Conservation (phyloP, 1,284 basidiomycete species). For the Cryptococcus jaspeensis region DNA sequence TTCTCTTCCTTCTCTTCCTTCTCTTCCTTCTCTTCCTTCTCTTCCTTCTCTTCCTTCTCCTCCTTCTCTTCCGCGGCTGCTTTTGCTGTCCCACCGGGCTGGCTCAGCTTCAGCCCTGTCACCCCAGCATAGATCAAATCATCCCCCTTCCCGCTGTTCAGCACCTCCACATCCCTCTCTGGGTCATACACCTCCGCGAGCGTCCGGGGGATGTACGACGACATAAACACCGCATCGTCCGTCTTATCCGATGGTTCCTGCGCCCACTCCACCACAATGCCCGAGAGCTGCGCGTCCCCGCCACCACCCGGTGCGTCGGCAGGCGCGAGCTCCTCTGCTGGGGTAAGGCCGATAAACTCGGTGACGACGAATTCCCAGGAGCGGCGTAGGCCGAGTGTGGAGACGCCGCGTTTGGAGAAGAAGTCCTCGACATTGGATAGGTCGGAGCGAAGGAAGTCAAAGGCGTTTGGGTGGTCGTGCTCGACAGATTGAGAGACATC, state of each 20-base stretch:
- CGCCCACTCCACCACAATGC: conserved; percentile 59
- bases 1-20: conserved; percentile 9
- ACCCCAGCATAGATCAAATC: conserved; percentile 80
- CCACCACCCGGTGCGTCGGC: conserved; percentile 38
- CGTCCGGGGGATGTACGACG: conserved; percentile 87
- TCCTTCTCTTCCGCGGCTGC: conserved; percentile 9
- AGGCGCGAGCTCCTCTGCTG: conserved; percentile 17
- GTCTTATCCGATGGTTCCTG: conserved; percentile 30
- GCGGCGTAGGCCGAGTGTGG: conserved; percentile 73
- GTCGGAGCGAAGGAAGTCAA: conserved; percentile 92
- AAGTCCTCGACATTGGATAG: conserved; percentile 92
- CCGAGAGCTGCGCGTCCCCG: conserved; percentile 40
- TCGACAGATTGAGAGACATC: conserved; percentile 99
- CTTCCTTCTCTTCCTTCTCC: conserved; percentile 11
- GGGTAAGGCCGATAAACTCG: conserved; percentile 49
- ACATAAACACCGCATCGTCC: conserved; percentile 83
- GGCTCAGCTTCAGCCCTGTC: conserved; percentile 65
- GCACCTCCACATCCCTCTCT: conserved; percentile 77
- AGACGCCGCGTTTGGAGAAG: conserved; percentile 68
- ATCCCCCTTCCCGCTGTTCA: conserved; percentile 66
- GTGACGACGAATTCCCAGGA: conserved; percentile 86
- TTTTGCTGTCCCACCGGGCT: conserved; percentile 9
- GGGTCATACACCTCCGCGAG: conserved; percentile 90
- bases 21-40: neutral
- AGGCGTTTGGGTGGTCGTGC: conserved; percentile 93